phyloP scores from a whole-genome alignment of 2,329 filamentous ascomycete species.

The Penicillium sp. region DNA sequence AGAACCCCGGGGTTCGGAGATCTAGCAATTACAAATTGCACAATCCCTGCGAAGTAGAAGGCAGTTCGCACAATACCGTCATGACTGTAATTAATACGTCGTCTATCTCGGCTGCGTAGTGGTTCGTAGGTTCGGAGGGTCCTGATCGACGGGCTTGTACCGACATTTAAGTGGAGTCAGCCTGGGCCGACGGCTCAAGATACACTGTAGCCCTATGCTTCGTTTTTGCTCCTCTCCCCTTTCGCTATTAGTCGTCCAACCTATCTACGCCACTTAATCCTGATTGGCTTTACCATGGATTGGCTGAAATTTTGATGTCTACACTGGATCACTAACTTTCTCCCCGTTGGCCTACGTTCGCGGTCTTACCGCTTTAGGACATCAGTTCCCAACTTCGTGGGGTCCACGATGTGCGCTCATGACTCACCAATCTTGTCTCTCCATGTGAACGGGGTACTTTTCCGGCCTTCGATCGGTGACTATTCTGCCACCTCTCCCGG shows the following conservation, averaged over 20 bases:
- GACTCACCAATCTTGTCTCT: not conserved
- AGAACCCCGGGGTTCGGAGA: not conserved
- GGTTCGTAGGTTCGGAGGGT: not conserved
- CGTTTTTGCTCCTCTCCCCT: not conserved
- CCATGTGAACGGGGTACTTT: not conserved
- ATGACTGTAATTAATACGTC: not conserved
- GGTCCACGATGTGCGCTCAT: not conserved
- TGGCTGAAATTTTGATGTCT: not conserved
- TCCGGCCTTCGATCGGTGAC: not conserved
- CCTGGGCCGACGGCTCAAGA: not conserved
- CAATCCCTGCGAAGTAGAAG: no score
- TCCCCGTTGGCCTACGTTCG: not conserved
- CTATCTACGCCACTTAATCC: not conserved
- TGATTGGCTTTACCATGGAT: not conserved
- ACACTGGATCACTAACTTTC: not conserved
- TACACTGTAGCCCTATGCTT: no score
- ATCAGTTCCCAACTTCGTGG: not conserved
- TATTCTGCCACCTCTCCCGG: not conserved
- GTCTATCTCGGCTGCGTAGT: conserved; percentile 9
- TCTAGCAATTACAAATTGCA: not conserved
- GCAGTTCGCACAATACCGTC: not conserved
- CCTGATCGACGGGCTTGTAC: conserved; percentile 11
- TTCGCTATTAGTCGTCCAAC: not conserved
- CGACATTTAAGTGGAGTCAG: conserved; percentile 1
- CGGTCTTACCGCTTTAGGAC: not conserved